Base-by-base conservation (phyloP, 805 yeast genomes). In the Isabelozyma pseudorhagii region DNA sequence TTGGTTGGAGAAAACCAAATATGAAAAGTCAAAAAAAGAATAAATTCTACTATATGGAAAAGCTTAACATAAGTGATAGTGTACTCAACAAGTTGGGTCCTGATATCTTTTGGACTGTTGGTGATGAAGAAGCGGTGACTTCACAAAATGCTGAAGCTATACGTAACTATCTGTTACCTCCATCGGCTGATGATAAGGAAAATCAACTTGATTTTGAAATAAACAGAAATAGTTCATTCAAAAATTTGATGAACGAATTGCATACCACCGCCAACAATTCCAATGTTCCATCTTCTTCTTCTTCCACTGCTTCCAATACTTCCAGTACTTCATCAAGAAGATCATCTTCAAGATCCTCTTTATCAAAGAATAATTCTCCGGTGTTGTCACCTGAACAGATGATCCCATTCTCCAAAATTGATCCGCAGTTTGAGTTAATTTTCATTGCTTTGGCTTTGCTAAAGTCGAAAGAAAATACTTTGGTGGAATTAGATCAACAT, bases 401-500 rank as follows among this genome's bases (percentile, higher is more conserved):
- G 21, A 54, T 82, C 9, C 85, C 86, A 38, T 81, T 80, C 66
- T 78, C 91, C 0, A 72, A 75, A 45, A 68, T 87, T 18, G 89
- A 87, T 61, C 87, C 90, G 1, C 96, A 89, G 61, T 76, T 85
- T 29, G 91, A 87, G 68, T 75, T 90, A 34, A 68, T 87, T 1
- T 92, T 90, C 60, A 80, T 88, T 3, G 83, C 89, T 45, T 71
- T 91, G 44, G 89, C 97, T 0, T 80, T 92, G 39, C 71, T 92
- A 55, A 89, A 89, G 66, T 84, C 93, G 46, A 85, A 86, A 65
- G 92, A 87, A 57, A 82, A 82, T 56, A 82, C 87, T 39, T 75
- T 92, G 48, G 77, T 89, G 54, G 97, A 92, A 63, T 83, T 91
- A 54, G 98, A 92, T 60, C 96, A 89, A 63, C 84, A 88, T 54